Percentiles rank a stretch among this genome's conserved stretches.
phyloP scores from a whole-genome alignment of 192 early-diverging fungal species.

The Coemansia aciculifera region DNA sequence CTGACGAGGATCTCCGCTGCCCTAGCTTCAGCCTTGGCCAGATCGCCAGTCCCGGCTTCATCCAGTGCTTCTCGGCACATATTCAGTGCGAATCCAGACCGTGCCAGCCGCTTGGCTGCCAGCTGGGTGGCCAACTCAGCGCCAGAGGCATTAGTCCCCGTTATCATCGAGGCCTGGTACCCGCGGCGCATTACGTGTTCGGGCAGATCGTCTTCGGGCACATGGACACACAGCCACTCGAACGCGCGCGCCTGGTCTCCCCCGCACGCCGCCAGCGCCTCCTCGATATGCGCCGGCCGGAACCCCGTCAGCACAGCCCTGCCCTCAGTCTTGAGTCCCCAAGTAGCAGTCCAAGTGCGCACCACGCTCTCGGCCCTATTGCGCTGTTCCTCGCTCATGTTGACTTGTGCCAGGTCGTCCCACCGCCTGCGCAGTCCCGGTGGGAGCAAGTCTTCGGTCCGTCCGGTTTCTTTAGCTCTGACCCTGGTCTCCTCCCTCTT shows the following conservation, averaged over 20 bases:
- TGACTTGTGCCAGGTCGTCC: slow-evolving; percentile 60
- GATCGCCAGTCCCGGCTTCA: not conserved
- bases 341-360: slow-evolving; percentile 48
- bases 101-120: slow-evolving; percentile 26
- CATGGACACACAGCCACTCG: slow-evolving; percentile 88
- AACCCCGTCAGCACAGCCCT: slow-evolving; percentile 60
- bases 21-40: slow-evolving; percentile 9
- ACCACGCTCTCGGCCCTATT: slow-evolving; percentile 67
- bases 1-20: slow-evolving; percentile 15
- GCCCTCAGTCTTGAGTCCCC: slow-evolving; percentile 7
- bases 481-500: slow-evolving; percentile 40
- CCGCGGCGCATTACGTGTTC: slow-evolving; percentile 24
- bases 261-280: slow-evolving; percentile 64
- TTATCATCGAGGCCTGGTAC: slow-evolving; percentile 21
- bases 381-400: slow-evolving; percentile 66
- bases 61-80: slow-evolving; percentile 1
- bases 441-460: slow-evolving; percentile 35
- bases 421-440: slow-evolving; percentile 20
- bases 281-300: slow-evolving; percentile 65
- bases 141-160: not conserved
- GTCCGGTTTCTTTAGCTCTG: slow-evolving; percentile 38
- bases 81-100: slow-evolving; percentile 30
- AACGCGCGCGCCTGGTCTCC: slow-evolving; percentile 55
- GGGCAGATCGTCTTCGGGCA: slow-evolving; percentile 81
- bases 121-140: not conserved